Evolutionary conservation across 192 early-diverging fungal species (phyloP).

Genomic region (Coemansia sp.): DNA sequence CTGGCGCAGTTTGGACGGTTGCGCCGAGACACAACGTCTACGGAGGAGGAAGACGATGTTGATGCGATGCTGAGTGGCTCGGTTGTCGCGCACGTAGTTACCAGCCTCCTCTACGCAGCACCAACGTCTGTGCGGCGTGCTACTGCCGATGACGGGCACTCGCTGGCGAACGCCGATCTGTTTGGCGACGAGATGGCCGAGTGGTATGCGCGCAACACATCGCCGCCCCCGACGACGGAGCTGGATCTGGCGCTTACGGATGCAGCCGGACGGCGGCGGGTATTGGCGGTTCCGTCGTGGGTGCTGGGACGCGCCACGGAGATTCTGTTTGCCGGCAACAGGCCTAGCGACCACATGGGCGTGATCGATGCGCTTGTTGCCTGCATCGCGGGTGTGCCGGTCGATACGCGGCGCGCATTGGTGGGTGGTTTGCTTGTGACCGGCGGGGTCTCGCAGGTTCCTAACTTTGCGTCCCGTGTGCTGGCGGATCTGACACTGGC

Average conservation of each 20-base stretch:
- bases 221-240: neutral
- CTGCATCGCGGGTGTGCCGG: slow-evolving; percentile 58
- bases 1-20: slow-evolving; percentile 4
- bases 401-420: slow-evolving; percentile 72
- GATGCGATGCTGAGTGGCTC: slow-evolving; percentile 9
- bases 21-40: neutral
- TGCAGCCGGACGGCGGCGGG: neutral
- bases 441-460: slow-evolving; percentile 77
- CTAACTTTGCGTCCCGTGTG: slow-evolving; percentile 66
- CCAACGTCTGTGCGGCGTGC: neutral
- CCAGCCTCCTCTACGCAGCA: slow-evolving; percentile 12
- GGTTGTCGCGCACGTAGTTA: slow-evolving; percentile 9
- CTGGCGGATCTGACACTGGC: slow-evolving; percentile 61
- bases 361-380: slow-evolving; percentile 61
- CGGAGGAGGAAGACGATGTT: neutral
- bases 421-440: slow-evolving; percentile 67
- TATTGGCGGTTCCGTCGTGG: slow-evolving; percentile 74
- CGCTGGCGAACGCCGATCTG: neutral
- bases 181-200: slow-evolving; percentile 4
- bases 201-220: slow-evolving; percentile 22
- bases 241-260: neutral
- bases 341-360: slow-evolving; percentile 59
- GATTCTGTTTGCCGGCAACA: slow-evolving; percentile 77
- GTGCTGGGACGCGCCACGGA: slow-evolving; percentile 79
- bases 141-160: neutral